Evolutionary conservation across 2,329 filamentous ascomycete genomes (phyloP), one percentile per base, ranked within the genome.

Genomic region (Leptosphaerulina australis): DNA sequence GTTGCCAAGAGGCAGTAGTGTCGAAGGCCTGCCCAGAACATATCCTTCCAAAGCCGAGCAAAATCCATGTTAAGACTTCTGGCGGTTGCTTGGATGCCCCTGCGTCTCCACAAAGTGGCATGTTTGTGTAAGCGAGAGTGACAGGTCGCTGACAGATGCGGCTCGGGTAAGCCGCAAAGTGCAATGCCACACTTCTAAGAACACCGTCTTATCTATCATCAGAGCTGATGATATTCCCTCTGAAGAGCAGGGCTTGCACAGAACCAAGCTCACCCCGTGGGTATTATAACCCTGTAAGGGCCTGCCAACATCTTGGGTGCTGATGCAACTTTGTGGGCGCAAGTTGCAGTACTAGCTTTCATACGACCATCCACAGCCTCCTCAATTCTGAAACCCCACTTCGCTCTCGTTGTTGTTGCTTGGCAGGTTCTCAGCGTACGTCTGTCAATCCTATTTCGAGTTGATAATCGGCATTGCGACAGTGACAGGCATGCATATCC

Each of bases 1-100:
- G 40, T 28, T 49, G 59, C 60, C 59, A 60, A 63, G 59, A 21
- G 25, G 14, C 29, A 29, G 17, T 43, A 17, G 30, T 26, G 20
- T 40, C 24, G 25, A 44, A 44, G 37, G 43, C 31, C 21, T 40
- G 39, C 40, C 39, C 34, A 36, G 48, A 21, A 38, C 24, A 40
- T 24, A 30, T 28, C 31, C 44, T 26, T 40, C 37, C 18, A 29
- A 39, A 28, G 43, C 15, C 28, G 38, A 40, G 22, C 18, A 24
- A 12, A 37, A 36, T 17, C 44, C 35, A 37, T 28, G 28, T 34
- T 34, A 53, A 53, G 50, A 53, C 50, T 49, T 49, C 31, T 45
- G 44, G 50, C 50, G 50, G 53, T 44, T 55, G 53, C 53, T 55
- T 52, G 37, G 37, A 8, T 43, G 21, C 43, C 43, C 47, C 49